Evolutionary conservation across 1,284 basidiomycete genomes (phyloP).

Genomic region (Singerocomus inundabilis): DNA sequence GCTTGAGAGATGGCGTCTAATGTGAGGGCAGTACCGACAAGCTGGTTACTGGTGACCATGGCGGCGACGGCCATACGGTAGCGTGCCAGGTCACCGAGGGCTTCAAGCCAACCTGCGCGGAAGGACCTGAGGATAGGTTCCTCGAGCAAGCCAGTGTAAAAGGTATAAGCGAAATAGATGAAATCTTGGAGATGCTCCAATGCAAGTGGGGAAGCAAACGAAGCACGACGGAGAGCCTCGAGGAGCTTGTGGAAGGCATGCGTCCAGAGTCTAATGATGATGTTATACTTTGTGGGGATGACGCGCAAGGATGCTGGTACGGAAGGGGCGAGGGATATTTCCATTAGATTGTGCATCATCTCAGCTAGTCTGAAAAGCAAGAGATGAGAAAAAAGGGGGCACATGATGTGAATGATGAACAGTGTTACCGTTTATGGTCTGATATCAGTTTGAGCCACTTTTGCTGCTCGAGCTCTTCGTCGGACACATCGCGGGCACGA

Average conservation of each 20-base stretch:
- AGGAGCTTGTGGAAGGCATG: constrained; percentile 88
- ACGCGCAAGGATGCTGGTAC: constrained; percentile 86
- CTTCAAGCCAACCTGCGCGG: constrained; percentile 89
- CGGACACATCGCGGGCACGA: constrained; percentile 33
- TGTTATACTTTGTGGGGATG: constrained; percentile 93
- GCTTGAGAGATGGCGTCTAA: constrained; percentile 46
- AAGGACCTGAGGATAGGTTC: constrained; percentile 72
- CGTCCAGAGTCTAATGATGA: constrained; percentile 92
- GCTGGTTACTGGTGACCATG: constrained; percentile 50
- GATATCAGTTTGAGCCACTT: constrained; percentile 63
- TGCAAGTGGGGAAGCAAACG: constrained; percentile 57
- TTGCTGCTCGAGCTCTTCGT: constrained; percentile 60
- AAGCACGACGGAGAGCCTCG: constrained; percentile 85
- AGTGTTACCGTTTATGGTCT: constrained; percentile 67
- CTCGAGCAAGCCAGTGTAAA: constrained; percentile 89
- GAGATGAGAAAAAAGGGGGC: constrained; percentile 2
- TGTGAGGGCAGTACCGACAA: constrained; percentile 44
- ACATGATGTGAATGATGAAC: constrained; percentile 1
- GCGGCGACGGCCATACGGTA: constrained; percentile 93
- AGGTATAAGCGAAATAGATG: constrained; percentile 93
- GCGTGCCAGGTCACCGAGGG: constrained; percentile 91
- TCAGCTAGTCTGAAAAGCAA: constrained; percentile 70
- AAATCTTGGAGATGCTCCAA: constrained; percentile 85
- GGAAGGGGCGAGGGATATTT: constrained; percentile 81
- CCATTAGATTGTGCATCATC: constrained; percentile 83